phyloP scores from a whole-genome alignment of 108 stramenopile species.

The Halocafeteria seosinensis region DNA sequence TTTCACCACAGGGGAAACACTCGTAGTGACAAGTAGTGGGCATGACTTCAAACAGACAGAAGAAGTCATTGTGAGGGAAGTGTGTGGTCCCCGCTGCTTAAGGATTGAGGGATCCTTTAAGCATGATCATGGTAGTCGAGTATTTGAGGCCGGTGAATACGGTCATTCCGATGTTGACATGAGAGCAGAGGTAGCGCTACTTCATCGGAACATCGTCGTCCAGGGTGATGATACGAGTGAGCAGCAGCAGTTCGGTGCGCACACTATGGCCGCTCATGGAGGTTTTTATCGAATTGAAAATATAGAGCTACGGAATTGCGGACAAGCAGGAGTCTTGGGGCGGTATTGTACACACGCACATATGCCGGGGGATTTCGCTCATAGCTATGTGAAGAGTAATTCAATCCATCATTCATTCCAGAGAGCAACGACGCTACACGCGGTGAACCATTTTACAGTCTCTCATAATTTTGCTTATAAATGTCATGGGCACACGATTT shows the following conservation, averaged over 20 bases:
- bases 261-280: conserved; percentile 8
- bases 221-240: conserved; percentile 14
- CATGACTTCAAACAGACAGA: conserved; percentile 1
- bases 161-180: conserved; percentile 2
- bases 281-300: conserved; percentile 9
- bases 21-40: conserved; percentile 2
- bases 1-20: conserved; percentile 10
- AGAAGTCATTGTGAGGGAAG: conserved; percentile 13
- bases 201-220: conserved; percentile 21
- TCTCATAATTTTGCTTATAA: conserved; percentile 18
- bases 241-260: conserved; percentile 14
- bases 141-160: background rate
- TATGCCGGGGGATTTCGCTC: conserved; percentile 10
- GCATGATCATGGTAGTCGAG: background rate
- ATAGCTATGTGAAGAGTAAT: conserved; percentile 17
- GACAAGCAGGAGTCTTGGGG: conserved; percentile 19
- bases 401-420: conserved; percentile 21
- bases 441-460: conserved; percentile 13
- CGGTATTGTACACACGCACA: conserved; percentile 34
- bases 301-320: conserved; percentile 10
- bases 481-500: conserved; percentile 22
- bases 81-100: too few relatives aligned
- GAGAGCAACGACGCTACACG: conserved; percentile 31
- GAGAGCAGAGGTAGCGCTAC: conserved; percentile 9
- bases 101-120: background rate